Evolutionary conservation across 345 rosid species (phyloP).

Genomic region (Gossypium arboreum): DNA sequence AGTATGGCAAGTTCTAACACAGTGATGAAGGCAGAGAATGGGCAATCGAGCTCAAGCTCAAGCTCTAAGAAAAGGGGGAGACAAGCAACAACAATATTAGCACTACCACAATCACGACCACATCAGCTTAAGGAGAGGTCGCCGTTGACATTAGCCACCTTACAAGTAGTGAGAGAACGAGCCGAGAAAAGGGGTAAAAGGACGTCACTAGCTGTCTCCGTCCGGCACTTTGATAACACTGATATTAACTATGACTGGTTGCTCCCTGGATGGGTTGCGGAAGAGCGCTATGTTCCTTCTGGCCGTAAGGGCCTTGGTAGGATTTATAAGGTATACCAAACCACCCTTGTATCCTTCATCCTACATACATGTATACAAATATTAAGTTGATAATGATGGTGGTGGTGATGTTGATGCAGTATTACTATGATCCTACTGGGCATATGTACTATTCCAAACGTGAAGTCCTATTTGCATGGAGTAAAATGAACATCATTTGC

Average conservation of each 20-base stretch:
- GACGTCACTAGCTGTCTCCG: not conserved
- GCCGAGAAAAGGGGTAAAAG: not conserved
- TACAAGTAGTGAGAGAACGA: not conserved
- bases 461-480: slow-evolving; percentile 17
- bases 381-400: not conserved
- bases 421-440: slow-evolving; percentile 27
- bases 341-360: no score
- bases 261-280: slow-evolving; percentile 15
- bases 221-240: not conserved
- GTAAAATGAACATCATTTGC: not conserved
- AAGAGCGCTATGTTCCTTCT: not conserved
- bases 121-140: not conserved
- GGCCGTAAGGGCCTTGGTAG: slow-evolving; percentile 8
- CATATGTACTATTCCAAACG: not conserved
- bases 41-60: not conserved
- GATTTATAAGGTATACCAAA: not conserved
- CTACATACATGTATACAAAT: not conserved
- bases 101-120: not conserved
- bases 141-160: not conserved
- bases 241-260: not conserved
- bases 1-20: not conserved
- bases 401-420: slow-evolving; percentile 1
- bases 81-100: not conserved
- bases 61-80: no score
- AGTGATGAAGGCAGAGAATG: not conserved